phyloP scores from a whole-genome alignment of 169 alveolate genomes.

The Plasmodium gallinaceum region DNA sequence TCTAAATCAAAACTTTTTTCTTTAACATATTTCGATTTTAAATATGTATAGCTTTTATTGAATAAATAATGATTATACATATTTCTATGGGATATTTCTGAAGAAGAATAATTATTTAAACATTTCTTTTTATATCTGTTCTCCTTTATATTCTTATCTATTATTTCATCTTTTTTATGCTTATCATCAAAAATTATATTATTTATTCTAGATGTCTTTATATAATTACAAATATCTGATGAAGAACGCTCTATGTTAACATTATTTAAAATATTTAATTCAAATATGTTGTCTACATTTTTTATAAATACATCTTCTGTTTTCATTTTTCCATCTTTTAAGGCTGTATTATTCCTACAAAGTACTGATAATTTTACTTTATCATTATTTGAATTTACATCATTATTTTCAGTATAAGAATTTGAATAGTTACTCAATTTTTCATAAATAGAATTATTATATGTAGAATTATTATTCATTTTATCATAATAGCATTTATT shows the following conservation, averaged over 20 bases:
- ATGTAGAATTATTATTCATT: conserved; percentile 31
- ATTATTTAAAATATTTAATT: conserved; percentile 29
- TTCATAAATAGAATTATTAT: neutral
- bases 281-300: conserved; percentile 9
- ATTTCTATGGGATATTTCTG: conserved; percentile 31
- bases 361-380: conserved; percentile 11
- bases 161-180: neutral
- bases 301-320: conserved; percentile 20
- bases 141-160: neutral
- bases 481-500: conserved; percentile 41
- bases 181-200: neutral
- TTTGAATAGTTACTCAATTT: conserved; percentile 31
- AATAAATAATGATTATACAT: conserved; percentile 35
- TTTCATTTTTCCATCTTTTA: conserved; percentile 30
- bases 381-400: conserved; percentile 6
- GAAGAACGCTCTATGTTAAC: conserved; percentile 2
- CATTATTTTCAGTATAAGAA: conserved; percentile 30
- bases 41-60: conserved; percentile 43
- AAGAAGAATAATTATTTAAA: neutral
- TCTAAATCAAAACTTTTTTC: conserved; percentile 28
- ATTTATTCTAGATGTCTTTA: conserved; percentile 28
- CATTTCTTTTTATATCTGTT: neutral
- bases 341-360: conserved; percentile 12
- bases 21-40: conserved; percentile 42
- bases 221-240: conserved; percentile 6